A percentile compares a stretch with the other conserved stretches of the same genome.
These are phyloP conservation scores for Talaromyces sp. DNA, from an alignment of 2,329 filamentous ascomycete species.

Conservation along the genomic window DNA sequence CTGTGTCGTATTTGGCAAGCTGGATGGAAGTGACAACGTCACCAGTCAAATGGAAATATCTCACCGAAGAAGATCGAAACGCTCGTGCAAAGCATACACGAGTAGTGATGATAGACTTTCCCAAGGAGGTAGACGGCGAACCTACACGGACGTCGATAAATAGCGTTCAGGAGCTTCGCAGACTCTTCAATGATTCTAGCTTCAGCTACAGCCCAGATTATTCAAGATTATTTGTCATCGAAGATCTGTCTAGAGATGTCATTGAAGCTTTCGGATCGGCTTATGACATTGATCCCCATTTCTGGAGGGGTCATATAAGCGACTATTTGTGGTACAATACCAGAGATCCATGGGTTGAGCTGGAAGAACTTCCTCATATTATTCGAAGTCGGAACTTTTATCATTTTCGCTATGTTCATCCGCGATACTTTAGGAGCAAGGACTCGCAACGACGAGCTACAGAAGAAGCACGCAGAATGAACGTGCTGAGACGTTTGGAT, in stretches of 20 bases:
- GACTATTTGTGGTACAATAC: constrained; percentile 14
- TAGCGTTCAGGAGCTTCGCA: background rate
- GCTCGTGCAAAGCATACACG: background rate
- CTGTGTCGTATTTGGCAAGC: constrained; percentile 9
- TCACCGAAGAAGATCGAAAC: constrained; percentile 3
- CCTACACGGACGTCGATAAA: background rate
- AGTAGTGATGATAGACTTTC: constrained; percentile 5
- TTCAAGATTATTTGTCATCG: constrained; percentile 2
- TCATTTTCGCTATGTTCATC: constrained; percentile 8
- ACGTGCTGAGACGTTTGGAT: constrained; percentile 1
- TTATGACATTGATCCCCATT: constrained; percentile 8
- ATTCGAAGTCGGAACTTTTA: constrained; percentile 3
- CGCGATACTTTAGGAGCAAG: constrained; percentile 1
- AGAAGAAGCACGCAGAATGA: constrained; percentile 4
- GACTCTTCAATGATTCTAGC: background rate
- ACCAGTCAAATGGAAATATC: constrained; percentile 12
- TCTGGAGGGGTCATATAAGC: constrained; percentile 12
- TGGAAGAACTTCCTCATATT: constrained; percentile 9
- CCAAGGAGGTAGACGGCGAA: background rate
- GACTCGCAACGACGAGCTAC: constrained; percentile 1
- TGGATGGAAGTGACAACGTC: constrained; percentile 14
- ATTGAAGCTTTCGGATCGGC: constrained; percentile 10
- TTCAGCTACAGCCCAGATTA: constrained; percentile 1
- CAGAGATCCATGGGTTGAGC: constrained; percentile 5
- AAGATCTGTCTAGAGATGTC: constrained; percentile 4